These are phyloP conservation scores for Lipomyces mesembrius DNA, from an alignment of 805 yeast genomes.

Conservation along the genomic window DNA sequence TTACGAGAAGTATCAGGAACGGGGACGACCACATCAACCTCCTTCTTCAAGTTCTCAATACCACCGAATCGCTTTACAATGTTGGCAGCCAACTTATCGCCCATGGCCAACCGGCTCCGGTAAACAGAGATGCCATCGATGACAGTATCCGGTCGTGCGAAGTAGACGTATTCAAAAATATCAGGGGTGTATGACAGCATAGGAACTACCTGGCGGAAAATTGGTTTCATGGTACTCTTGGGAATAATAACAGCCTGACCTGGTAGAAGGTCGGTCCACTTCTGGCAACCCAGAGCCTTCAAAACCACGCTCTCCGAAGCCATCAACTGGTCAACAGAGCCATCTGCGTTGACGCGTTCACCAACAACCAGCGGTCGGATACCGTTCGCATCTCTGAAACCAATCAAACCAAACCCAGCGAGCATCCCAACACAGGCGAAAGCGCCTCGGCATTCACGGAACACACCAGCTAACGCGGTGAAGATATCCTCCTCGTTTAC, in stretches of 20 bases:
- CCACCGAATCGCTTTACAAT: slow-evolving; percentile 55
- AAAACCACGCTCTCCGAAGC: slow-evolving; percentile 95
- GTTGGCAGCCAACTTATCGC: slow-evolving; percentile 79
- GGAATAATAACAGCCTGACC: slow-evolving; percentile 97
- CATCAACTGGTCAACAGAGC: slow-evolving; percentile 83
- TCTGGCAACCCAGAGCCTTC: slow-evolving; percentile 84
- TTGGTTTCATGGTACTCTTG: slow-evolving; percentile 72
- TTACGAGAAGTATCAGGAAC: slow-evolving; percentile 99
- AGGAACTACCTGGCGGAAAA: slow-evolving; percentile 83
- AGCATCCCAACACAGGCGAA: slow-evolving; percentile 93
- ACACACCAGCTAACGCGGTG: slow-evolving; percentile 79
- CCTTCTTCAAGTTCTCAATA: slow-evolving; percentile 53
- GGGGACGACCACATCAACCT: slow-evolving; percentile 93
- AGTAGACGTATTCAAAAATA: slow-evolving; percentile 94
- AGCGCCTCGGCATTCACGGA: slow-evolving; percentile 86
- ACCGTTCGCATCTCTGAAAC: slow-evolving; percentile 97
- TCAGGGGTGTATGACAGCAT: slow-evolving; percentile 86
- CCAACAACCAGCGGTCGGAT: slow-evolving; percentile 90
- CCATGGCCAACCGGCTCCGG: slow-evolving; percentile 91
- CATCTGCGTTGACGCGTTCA: slow-evolving; percentile 71
- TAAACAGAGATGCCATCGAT: slow-evolving; percentile 96
- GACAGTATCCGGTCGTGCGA: slow-evolving; percentile 96
- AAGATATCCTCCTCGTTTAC: slow-evolving; percentile 90
- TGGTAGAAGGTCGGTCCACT: slow-evolving; percentile 81
- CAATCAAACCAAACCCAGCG: slow-evolving; percentile 90